Percentiles rank a stretch among this genome's conserved stretches.
Conservation (phyloP, 2,329 filamentous ascomycete species). For the Pseudopithomyces chartarum region DNA sequence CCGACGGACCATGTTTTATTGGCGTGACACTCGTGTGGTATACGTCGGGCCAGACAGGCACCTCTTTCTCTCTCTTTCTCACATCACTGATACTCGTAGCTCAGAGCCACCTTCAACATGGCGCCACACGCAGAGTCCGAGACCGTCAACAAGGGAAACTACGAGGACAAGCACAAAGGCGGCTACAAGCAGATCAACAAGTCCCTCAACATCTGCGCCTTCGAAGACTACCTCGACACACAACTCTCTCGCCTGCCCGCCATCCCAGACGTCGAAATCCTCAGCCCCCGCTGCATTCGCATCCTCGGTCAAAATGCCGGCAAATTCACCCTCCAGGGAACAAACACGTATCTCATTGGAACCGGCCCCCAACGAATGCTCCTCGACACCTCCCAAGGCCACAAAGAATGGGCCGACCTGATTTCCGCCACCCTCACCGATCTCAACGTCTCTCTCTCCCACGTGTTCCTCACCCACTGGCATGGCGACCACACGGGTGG, state of each 20-base stretch:
- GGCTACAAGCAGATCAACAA: constrained; percentile 57
- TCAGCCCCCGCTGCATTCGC: constrained; percentile 50
- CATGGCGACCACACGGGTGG: constrained; percentile 53
- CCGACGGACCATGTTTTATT: too few relatives aligned
- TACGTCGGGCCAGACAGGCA: too few relatives aligned
- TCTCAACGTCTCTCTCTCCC: constrained; percentile 41
- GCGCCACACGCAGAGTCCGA: not conserved
- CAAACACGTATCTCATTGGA: constrained; percentile 50
- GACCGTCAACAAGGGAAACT: not conserved
- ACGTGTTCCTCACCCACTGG: constrained; percentile 53
- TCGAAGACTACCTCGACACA: constrained; percentile 53
- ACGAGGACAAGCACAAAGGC: constrained; percentile 7
- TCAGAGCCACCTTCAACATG: not conserved
- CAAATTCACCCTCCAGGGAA: constrained; percentile 49
- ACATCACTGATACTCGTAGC: too few relatives aligned
- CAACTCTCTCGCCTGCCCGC: constrained; percentile 46
- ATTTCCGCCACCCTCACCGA: constrained; percentile 40
- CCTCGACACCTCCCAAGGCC: constrained; percentile 45
- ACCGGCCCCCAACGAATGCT: constrained; percentile 41
- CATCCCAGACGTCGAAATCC: constrained; percentile 48
- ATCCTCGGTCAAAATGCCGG: constrained; percentile 53
- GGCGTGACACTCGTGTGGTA: too few relatives aligned
- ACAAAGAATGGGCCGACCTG: constrained; percentile 41
- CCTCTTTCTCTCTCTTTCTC: too few relatives aligned
- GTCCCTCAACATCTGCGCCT: constrained; percentile 52